phyloP scores from a whole-genome alignment of 768 basidiomycete genomes.

The Tephrocybe sp. region DNA sequence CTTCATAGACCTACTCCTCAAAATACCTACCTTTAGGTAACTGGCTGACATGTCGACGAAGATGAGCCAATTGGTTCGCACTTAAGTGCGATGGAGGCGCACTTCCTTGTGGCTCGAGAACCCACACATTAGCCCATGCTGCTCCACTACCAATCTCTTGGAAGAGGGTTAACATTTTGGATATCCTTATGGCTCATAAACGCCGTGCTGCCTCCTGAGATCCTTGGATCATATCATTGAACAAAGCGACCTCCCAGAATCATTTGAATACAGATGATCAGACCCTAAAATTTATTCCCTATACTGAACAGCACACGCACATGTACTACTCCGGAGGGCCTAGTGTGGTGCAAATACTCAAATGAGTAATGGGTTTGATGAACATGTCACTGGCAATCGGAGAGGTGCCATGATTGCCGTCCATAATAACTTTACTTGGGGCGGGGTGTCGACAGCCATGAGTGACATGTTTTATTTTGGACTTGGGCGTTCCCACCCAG shows the following conservation, averaged over 20 bases:
- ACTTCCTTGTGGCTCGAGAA: background rate
- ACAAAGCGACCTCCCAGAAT: background rate
- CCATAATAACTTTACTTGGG: conserved; percentile 12
- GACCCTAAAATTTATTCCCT: background rate
- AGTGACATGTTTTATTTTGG: conserved; percentile 2
- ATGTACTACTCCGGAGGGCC: conserved; percentile 3
- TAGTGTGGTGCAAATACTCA: conserved; percentile 2
- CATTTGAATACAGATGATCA: background rate
- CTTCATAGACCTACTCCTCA: no score
- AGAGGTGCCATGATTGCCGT: conserved; percentile 14
- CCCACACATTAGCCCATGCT: no score
- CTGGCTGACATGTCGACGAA: no score
- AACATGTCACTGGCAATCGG: conserved; percentile 11
- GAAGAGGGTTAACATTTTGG: background rate
- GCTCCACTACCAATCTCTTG: background rate
- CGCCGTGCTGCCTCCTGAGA: background rate
- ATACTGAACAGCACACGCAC: conserved; percentile 7
- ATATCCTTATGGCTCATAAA: background rate
- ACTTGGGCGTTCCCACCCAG: background rate
- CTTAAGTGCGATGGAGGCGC: no score
- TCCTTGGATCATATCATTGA: background rate
- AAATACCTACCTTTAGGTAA: background rate
- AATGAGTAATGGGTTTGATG: conserved; percentile 7
- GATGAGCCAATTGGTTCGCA: no score
- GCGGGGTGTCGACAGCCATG: background rate